These are phyloP conservation scores for Cercospora zeae-maydis DNA, from an alignment of 2,329 filamentous ascomycete species.

Conservation along the genomic window DNA sequence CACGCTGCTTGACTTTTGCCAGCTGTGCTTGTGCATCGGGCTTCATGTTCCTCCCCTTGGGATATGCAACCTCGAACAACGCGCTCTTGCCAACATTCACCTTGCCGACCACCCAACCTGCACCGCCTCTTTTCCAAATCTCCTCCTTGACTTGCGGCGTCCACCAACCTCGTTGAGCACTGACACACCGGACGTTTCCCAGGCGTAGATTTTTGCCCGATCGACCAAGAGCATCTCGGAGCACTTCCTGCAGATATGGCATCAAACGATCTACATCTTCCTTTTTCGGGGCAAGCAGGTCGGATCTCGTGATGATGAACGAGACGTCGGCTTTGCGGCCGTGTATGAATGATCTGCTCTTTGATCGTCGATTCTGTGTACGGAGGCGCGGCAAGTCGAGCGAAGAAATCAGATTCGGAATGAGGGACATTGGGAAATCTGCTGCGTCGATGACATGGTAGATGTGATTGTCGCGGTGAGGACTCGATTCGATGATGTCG, in stretches of 20 bases:
- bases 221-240: constrained; percentile 71
- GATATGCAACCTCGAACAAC: constrained; percentile 82
- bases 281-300: constrained; percentile 79
- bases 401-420: constrained; percentile 69
- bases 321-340: constrained; percentile 73
- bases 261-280: constrained; percentile 80
- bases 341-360: constrained; percentile 60
- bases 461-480: constrained; percentile 85
- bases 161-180: constrained; percentile 85
- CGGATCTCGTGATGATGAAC: constrained; percentile 86
- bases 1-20: constrained; percentile 11
- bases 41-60: constrained; percentile 55
- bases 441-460: constrained; percentile 95
- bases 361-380: constrained; percentile 74
- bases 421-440: constrained; percentile 91
- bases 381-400: constrained; percentile 71
- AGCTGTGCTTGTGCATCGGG: constrained; percentile 5
- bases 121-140: constrained; percentile 78
- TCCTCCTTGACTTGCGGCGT: constrained; percentile 80
- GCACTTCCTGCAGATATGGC: constrained; percentile 74
- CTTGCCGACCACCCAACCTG: constrained; percentile 95
- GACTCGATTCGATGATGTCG: constrained; percentile 82
- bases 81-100: constrained; percentile 96
- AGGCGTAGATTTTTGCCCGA: constrained; percentile 68
- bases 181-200: constrained; percentile 83